Conservation (phyloP, 306 rosid species). For the Rosa rugosa region DNA sequence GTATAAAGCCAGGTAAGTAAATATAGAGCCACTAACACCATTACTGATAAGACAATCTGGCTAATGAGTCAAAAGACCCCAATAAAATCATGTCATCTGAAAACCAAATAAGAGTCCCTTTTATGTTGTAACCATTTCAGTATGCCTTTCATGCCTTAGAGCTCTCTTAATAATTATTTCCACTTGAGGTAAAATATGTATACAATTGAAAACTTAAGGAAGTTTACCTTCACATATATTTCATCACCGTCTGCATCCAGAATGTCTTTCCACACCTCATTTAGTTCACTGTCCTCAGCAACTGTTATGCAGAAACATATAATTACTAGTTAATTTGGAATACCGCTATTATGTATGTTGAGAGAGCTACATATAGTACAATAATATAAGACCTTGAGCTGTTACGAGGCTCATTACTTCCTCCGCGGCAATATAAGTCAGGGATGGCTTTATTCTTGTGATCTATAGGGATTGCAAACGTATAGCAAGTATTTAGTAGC, state of each 20-base stretch:
- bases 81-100: neutral
- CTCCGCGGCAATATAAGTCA: conserved; percentile 83
- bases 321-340: conserved; percentile 16
- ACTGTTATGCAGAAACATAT: conserved; percentile 51
- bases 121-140: neutral
- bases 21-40: neutral
- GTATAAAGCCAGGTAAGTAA: conserved; percentile 20
- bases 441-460: conserved; percentile 72
- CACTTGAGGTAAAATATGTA: neutral
- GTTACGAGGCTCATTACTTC: conserved; percentile 98
- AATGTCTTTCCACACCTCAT: conserved; percentile 92
- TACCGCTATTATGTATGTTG: neutral
- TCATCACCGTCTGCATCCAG: conserved; percentile 94
- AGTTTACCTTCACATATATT: conserved; percentile 85
- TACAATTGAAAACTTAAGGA: neutral
- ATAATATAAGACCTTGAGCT: conserved; percentile 72
- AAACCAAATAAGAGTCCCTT: neutral
- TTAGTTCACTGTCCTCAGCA: conserved; percentile 78
- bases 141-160: neutral
- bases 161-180: neutral
- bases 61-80: neutral
- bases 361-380: conserved; percentile 14
- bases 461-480: conserved; percentile 46
- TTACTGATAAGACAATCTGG: neutral
- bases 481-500: neutral